Evolutionary conservation across 306 rosid genomes (phyloP), one percentile per base, ranked within the genome.

Genomic region (Psophocarpus tetragonolobus): DNA sequence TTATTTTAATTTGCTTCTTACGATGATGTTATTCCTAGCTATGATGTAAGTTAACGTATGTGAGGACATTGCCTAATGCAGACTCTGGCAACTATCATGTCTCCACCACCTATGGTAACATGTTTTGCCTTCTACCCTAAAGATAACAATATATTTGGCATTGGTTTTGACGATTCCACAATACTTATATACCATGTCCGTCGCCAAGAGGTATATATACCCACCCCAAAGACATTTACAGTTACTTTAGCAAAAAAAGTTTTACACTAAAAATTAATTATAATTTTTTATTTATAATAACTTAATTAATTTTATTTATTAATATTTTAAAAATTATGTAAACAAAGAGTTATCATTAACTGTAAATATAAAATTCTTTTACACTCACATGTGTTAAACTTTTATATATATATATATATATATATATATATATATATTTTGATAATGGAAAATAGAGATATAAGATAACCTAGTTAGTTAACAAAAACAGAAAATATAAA

Each of bases 41-140:
- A 42, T 33, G 36, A 33, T 38, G 24, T 39, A 39, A 24, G 21
- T 39, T 39, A 39, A 15, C 36, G 11, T 24, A 47, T 47, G 5
- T 29, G 3, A 18, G 5, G 5, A 17, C 29, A 60, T 29, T 74
- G 21, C 14, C 24, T 74, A 33, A 1, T 50, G 17, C 51, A 85
- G 91, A 74, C 10, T 4, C 1, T 78, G 69, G 6, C 0, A 14
- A 64, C 66, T 44, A 3, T 74, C 50, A 17, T 78, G 70, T 17
- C 83, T 12, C 84, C 84, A 24, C 89, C 89, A 53, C 86, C 86
- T 11, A 73, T 36, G 76, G 83, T 79, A 60, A 88, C 89, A 74
- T 58, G 24, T 67, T 30, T 88, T 48, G 82, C 83, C 21, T 78
- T 85, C 75, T 39, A 74, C 71, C 84, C 79, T 39, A 20, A 27